Base-by-base conservation (phyloP, 805 yeast species). In the Suhomyces canberraensis region DNA sequence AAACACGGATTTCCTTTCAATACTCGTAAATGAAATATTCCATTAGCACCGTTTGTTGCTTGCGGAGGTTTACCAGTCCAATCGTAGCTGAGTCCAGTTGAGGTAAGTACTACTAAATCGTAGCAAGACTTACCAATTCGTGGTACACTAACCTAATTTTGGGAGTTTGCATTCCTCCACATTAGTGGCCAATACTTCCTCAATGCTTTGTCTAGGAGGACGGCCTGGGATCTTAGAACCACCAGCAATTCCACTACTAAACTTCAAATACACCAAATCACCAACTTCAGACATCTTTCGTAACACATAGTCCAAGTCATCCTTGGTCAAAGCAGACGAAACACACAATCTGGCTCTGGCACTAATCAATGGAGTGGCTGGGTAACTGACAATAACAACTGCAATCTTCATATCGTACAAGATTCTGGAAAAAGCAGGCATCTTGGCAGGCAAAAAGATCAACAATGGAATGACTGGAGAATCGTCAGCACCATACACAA, bases 321-420 rank as follows among this genome's bases (percentile, higher is more conserved):
- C 91, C 64, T 93, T 93, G 21, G 95, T 93, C 51, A 95, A 73
- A 1, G 98, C 84, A 0, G 97, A 70, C 37, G 95, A 84, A 50
- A 93, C 82, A 71, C 99, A 93, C 52, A 93, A 78, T 61, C 99
- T 79, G 18, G 88, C 89, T 65, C 98, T 79, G 4, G 95, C 84
- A 25, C 89, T 78, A 29, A 87, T 80, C 47, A 93, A 73, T 24
- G 96, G 96, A 0, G 98, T 91, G 1, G 98, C 98, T 8, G 99
- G 99, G 58, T 93, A 93, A 25, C 98, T 96, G 29, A 91, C 98
- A 45, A 91, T 82, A 24, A 93, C 99, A 33, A 91, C 90, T 3
- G 98, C 98, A 42, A 93, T 81, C 36, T 84, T 84, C 61, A 78
- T 71, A 46, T 76, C 78, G 50, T 84, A 76, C 73, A 91, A 75